Evolutionary conservation across 2,329 filamentous ascomycete genomes (phyloP).

Genomic region (Colletotrichum sp.): DNA sequence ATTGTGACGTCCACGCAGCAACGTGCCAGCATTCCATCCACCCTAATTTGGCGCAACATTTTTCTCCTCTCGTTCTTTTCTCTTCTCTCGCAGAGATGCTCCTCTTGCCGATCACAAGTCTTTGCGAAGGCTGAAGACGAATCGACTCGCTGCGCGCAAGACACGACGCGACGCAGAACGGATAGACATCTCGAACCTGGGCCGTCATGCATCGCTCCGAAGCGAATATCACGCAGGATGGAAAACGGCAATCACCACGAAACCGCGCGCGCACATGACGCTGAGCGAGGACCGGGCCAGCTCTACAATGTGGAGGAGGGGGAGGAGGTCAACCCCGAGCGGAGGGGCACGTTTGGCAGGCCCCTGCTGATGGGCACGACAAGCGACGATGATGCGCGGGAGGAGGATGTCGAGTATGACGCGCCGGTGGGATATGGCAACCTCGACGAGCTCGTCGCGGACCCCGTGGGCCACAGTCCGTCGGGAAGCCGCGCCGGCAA

Average conservation of each 20-base stretch:
- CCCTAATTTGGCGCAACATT: background rate
- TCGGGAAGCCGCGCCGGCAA: background rate
- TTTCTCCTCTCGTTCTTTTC: background rate
- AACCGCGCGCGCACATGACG: background rate
- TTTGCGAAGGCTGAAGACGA: background rate
- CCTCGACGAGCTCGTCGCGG: constrained; percentile 45
- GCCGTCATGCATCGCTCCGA: background rate
- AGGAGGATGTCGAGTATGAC: constrained; percentile 26
- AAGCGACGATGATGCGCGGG: background rate
- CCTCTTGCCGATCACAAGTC: background rate
- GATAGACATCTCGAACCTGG: background rate
- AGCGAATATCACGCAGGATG: background rate
- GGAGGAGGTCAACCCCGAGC: background rate
- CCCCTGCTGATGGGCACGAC: background rate
- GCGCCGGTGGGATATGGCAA: constrained; percentile 40
- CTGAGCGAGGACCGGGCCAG: background rate
- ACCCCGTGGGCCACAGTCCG: constrained; percentile 22
- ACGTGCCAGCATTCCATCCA: background rate
- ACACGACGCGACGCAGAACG: background rate
- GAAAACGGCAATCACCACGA: background rate
- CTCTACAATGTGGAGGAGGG: background rate
- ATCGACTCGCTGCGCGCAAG: background rate
- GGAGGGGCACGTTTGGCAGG: background rate
- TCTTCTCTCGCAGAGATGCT: background rate
- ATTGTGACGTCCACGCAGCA: background rate